Evolutionary conservation across 257 asterid species (phyloP), one percentile per base, ranked within the genome.

Genomic region (Ehretia macrophylla): DNA sequence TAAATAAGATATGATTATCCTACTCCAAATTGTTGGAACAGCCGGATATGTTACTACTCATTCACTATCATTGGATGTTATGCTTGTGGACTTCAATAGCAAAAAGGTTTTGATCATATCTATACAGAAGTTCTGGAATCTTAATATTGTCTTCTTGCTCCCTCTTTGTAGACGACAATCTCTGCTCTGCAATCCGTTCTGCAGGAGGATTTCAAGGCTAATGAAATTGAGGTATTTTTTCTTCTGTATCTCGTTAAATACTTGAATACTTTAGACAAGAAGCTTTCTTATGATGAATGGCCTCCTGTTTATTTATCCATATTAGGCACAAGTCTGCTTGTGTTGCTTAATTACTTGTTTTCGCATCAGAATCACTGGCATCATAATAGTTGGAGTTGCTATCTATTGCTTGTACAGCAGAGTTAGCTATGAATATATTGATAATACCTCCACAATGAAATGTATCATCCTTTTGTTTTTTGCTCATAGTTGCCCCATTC

Each of bases 201-300:
- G 14, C 98, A 92, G 73, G 98, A 92, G 72, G 98, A 91, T 78
- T 91, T 91, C 77, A 92, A 88, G 82, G 95, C 98, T 68, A 92
- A 78, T 75, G 98, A 92, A 75, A 92, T 92, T 64, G 98, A 92
- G 98, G 98, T 91, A 84, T 54, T n/a, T 45, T 8, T 67, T 45
- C 64, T 47, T 50, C 5, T 16, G 12, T 48, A 49, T 37, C 3
- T 42, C 47, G 4, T 42, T 42, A 10, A 42, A 42, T 42, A 42
- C 22, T 22, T 42, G 11, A 1, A 14, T 14, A 17, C 8, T 22
- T 22, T 20, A 22, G 19, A 23, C 16, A 1, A 17, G 38, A 49
- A 32, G 18, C 19, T 20, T 3, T 37, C 23, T 44, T 11, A 19
- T 27, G 35, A 1, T 27, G 35, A 3, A 27, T 6, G 35, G 35